Evolutionary conservation across 2,329 filamentous ascomycete species (phyloP).

Genomic region (Ascochyta fabae): DNA sequence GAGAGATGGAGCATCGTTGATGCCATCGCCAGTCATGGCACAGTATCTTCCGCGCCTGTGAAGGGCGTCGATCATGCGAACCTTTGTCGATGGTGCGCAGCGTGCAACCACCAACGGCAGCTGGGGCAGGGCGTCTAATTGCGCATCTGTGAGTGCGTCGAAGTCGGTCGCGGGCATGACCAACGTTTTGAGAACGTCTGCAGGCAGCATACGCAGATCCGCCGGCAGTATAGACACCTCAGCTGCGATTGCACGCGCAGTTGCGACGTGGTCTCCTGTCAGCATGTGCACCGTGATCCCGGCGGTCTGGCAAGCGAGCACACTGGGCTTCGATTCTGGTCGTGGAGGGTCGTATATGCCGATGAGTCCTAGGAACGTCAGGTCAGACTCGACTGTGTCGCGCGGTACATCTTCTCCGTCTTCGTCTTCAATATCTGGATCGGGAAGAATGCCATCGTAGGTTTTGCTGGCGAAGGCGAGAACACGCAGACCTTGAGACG

Average conservation of each 20-base stretch:
- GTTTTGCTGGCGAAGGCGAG: conserved; percentile 65
- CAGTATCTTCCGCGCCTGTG: conserved; percentile 49
- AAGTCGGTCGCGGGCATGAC: conserved; percentile 48
- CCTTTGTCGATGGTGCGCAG: conserved; percentile 54
- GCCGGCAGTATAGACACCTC: conserved; percentile 53
- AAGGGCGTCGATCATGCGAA: conserved; percentile 52
- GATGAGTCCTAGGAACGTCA: conserved; percentile 77
- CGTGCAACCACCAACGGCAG: conserved; percentile 53
- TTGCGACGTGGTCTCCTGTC: conserved; percentile 54
- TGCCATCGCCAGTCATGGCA: conserved; percentile 54
- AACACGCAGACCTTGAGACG: conserved; percentile 70
- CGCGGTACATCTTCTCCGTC: conserved; percentile 60
- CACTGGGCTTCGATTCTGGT: conserved; percentile 71
- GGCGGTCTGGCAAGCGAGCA: conserved; percentile 38
- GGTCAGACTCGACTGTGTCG: conserved; percentile 66
- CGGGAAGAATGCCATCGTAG: conserved; percentile 48
- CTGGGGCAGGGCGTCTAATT: conserved; percentile 48
- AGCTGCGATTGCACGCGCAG: conserved; percentile 53
- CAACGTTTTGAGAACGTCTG: conserved; percentile 29
- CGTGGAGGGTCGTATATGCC: conserved; percentile 87
- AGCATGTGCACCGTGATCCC: conserved; percentile 55
- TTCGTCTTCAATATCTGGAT: conserved; percentile 23
- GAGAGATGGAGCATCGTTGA: conserved; percentile 54
- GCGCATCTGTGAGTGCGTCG: conserved; percentile 50
- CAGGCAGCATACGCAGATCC: conserved; percentile 46